A percentile compares a stretch with the other conserved stretches of the same genome.
Conservation (phyloP, 352 stramenopile species). For the Blastocystis sp. region DNA sequence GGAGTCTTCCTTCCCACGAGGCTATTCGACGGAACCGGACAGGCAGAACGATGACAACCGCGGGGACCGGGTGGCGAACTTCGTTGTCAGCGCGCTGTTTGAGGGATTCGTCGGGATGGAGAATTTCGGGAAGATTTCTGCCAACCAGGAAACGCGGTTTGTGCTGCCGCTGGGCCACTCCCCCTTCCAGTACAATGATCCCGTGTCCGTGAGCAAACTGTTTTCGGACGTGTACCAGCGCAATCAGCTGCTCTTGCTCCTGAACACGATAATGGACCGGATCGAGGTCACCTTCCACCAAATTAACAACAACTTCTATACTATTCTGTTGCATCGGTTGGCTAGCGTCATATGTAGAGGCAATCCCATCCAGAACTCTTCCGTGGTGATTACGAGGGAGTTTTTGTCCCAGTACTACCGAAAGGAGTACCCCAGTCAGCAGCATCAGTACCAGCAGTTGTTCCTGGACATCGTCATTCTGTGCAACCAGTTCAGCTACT, state of each 20-base stretch:
- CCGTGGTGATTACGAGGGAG: conserved; percentile 39
- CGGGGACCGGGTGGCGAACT: conserved; percentile 26
- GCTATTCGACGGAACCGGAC: conserved; percentile 4
- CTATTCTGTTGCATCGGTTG: conserved; percentile 12
- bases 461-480: conserved; percentile 66
- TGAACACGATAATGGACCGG: conserved; percentile 25
- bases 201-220: conserved; percentile 8
- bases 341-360: conserved; percentile 10
- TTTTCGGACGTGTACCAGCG: conserved; percentile 50
- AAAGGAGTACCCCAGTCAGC: background rate
- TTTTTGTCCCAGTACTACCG: conserved; percentile 46
- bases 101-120: conserved; percentile 58
- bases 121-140: conserved; percentile 34
- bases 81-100: conserved; percentile 26
- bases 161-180: conserved; percentile 13
- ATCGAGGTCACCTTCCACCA: conserved; percentile 1
- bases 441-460: conserved; percentile 40
- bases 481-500: conserved; percentile 67
- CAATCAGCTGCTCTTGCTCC: conserved; percentile 29
- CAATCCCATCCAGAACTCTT: background rate
- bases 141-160: conserved; percentile 36
- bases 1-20: background rate
- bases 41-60: background rate
- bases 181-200: conserved; percentile 54
- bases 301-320: conserved; percentile 44